A percentile compares a stretch with the other conserved stretches of the same genome.
phyloP scores from a whole-genome alignment of 768 basidiomycete species.

The Trametes punicea region DNA sequence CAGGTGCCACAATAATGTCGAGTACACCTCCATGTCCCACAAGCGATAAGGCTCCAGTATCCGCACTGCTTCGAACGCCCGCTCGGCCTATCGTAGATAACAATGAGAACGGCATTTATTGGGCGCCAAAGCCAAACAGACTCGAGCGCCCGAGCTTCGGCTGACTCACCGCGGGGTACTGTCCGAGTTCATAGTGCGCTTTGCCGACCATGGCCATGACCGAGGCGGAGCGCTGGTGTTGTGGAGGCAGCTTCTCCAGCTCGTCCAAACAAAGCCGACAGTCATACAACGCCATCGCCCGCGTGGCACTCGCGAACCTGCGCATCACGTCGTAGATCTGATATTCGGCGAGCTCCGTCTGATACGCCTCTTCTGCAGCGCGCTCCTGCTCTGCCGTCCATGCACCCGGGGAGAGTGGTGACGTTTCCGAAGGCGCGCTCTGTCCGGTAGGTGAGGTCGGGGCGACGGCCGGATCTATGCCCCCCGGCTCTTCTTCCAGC shows the following conservation, averaged over 20 bases:
- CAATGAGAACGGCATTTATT: conserved; percentile 22
- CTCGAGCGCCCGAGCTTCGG: background rate
- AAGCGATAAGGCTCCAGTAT: conserved; percentile 86
- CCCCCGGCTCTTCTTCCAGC: conserved; percentile 57
- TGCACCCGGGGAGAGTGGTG: conserved; percentile 57
- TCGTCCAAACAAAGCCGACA: conserved; percentile 71
- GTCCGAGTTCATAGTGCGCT: conserved; percentile 85
- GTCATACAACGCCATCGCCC: conserved; percentile 72
- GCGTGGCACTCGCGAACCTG: conserved; percentile 76
- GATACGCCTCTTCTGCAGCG: conserved; percentile 68
- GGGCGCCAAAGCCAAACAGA: background rate
- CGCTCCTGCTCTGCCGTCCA: conserved; percentile 69
- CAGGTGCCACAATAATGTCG: conserved; percentile 94
- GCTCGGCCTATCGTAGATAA: conserved; percentile 62
- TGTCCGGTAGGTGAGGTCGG: conserved; percentile 40
- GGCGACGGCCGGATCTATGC: conserved; percentile 51
- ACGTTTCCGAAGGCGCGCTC: conserved; percentile 45
- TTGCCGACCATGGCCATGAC: conserved; percentile 81
- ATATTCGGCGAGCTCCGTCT: conserved; percentile 72
- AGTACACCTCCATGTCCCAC: conserved; percentile 94
- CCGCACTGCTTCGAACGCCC: conserved; percentile 81
- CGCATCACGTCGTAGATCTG: conserved; percentile 81
- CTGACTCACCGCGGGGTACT: conserved; percentile 78
- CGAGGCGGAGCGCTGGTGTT: conserved; percentile 72
- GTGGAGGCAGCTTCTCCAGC: conserved; percentile 70